Percentiles rank a stretch among this genome's conserved stretches.
Conservation (phyloP, 2,329 filamentous ascomycete genomes). For the Nothopassalora personata region DNA sequence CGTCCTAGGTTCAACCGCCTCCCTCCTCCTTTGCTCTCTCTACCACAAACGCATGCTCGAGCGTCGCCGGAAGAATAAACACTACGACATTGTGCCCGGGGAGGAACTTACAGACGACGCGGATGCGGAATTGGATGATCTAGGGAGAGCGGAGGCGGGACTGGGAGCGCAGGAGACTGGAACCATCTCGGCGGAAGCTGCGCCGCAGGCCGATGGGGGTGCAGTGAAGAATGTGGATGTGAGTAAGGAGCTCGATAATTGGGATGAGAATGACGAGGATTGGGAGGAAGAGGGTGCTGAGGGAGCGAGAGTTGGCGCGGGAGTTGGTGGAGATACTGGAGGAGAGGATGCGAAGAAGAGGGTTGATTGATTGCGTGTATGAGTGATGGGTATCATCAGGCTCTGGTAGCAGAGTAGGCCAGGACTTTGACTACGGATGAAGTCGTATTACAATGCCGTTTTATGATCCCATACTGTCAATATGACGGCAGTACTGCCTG, state of each 20-base stretch:
- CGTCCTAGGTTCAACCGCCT: constrained; percentile 67
- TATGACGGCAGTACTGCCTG: too few relatives aligned
- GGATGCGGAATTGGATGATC: constrained; percentile 40
- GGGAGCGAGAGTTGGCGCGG: constrained; percentile 23
- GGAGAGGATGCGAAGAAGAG: constrained; percentile 39
- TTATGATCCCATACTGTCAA: too few relatives aligned
- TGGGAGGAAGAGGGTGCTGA: constrained; percentile 56
- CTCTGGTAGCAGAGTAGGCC: too few relatives aligned
- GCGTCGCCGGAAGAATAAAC: constrained; percentile 67
- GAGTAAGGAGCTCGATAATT: constrained; percentile 84
- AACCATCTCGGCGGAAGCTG: constrained; percentile 19
- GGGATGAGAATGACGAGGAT: constrained; percentile 78
- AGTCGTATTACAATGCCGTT: too few relatives aligned
- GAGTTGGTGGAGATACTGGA: constrained; percentile 12
- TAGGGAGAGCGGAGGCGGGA: constrained; percentile 58
- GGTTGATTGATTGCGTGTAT: constrained; percentile 33
- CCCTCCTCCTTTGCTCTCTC: constrained; percentile 71
- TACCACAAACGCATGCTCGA: constrained; percentile 97
- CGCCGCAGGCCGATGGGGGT: constrained; percentile 32
- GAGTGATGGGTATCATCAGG: not conserved
- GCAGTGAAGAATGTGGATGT: constrained; percentile 51
- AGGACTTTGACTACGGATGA: too few relatives aligned
- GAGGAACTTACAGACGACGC: constrained; percentile 43
- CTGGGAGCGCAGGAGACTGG: constrained; percentile 31
- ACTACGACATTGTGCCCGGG: constrained; percentile 65